Evolutionary conservation across 2,329 filamentous ascomycete species (phyloP).

Genomic region (Aspergillus calidoustus): DNA sequence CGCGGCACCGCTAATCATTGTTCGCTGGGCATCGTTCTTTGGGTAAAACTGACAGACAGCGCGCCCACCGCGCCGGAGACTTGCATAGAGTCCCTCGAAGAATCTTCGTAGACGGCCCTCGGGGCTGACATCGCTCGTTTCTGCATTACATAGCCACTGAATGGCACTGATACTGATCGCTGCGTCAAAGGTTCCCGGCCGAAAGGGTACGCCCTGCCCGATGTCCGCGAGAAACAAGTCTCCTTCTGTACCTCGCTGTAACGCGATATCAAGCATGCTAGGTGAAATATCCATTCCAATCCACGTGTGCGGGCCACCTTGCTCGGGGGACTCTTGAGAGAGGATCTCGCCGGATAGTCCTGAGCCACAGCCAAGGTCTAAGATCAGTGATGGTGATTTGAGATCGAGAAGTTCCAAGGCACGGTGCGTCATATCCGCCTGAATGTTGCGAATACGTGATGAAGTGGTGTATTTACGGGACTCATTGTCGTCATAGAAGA

Average conservation of each 20-base stretch:
- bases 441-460: conserved; percentile 93
- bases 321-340: conserved; percentile 68
- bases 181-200: conserved; percentile 89
- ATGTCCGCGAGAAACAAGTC: conserved; percentile 95
- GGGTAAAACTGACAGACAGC: conserved; percentile 98
- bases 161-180: conserved; percentile 93
- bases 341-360: conserved; percentile 94
- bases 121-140: conserved; percentile 81
- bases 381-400: conserved; percentile 77
- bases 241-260: conserved; percentile 89
- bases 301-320: conserved; percentile 90
- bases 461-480: conserved; percentile 97
- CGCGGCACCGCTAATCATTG: conserved; percentile 89
- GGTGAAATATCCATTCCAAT: conserved; percentile 95
- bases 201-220: conserved; percentile 92
- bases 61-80: conserved; percentile 78
- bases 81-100: conserved; percentile 90
- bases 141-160: conserved; percentile 98
- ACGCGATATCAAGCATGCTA: conserved; percentile 94
- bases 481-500: conserved; percentile 96
- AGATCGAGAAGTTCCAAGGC: conserved; percentile 91
- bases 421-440: conserved; percentile 90
- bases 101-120: conserved; percentile 80
- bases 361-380: conserved; percentile 95
- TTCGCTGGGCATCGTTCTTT: conserved; percentile 88